Evolutionary conservation across 2,329 filamentous ascomycete genomes (phyloP).

Genomic region (Pseudogymnoascus sp.): DNA sequence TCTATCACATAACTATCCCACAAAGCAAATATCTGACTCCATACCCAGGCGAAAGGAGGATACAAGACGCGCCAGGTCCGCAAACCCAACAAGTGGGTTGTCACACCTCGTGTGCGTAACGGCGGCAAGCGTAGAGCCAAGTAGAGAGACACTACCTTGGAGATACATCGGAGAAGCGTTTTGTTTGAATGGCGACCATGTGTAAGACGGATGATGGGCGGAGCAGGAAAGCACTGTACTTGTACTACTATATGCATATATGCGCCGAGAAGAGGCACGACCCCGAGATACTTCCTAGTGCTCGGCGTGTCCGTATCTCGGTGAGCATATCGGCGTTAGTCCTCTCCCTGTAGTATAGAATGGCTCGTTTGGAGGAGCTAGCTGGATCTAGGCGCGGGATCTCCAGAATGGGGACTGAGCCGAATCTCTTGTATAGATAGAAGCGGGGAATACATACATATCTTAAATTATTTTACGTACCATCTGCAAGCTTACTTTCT

Average conservation of each 20-base stretch:
- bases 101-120: slow-evolving; percentile 74
- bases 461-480: neutral
- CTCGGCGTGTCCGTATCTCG: slow-evolving; percentile 5
- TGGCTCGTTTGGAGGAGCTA: slow-evolving; percentile 7
- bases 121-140: slow-evolving; percentile 78
- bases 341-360: slow-evolving; percentile 5
- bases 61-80: slow-evolving; percentile 87
- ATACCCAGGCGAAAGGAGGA: slow-evolving; percentile 60
- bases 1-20: slow-evolving; percentile 6
- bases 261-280: neutral
- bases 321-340: slow-evolving; percentile 7
- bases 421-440: slow-evolving; percentile 8
- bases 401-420: slow-evolving; percentile 1
- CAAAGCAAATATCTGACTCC: slow-evolving; percentile 23
- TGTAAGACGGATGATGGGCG: neutral
- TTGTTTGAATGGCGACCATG: neutral
- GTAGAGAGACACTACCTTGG: slow-evolving; percentile 27
- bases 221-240: slow-evolving; percentile 10
- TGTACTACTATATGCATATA: slow-evolving; percentile 7
- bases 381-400: neutral
- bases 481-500: neutral
- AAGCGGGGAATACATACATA: slow-evolving; percentile 2
- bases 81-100: slow-evolving; percentile 88
- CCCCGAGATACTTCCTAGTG: neutral
- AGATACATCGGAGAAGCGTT: neutral